Evolutionary conservation across 192 early-diverging fungal species (phyloP), one percentile per base, ranked within the genome.

Genomic region (Umbelopsis isabellina): DNA sequence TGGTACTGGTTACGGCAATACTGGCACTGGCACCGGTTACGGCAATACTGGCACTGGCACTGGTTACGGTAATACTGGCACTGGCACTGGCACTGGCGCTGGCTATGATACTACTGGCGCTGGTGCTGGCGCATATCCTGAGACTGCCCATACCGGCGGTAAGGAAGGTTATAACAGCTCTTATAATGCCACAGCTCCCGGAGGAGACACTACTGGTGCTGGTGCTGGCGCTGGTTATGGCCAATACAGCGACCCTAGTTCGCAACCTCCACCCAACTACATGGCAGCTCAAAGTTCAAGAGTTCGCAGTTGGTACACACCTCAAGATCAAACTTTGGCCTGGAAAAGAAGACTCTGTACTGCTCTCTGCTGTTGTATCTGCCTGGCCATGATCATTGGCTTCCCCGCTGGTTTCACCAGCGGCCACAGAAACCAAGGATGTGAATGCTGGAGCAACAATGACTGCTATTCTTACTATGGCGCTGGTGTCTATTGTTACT

Each of bases 361-460:
- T 15, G 55, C 55, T 0, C 30, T 61, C 11, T 61, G 55, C 55
- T 61, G 55, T 16, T 61, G 55, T 35, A 33, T 61, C 16, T 61
- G 55, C 27, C 30, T 61, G 0, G 55, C 27, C 18, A 16, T 61
- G 21, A 61, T 61, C 27, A 61, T 61, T 61, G 55, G 55, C 5
- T 12, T 61, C 8, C 55, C 55, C 4, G 55, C 55, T 35, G 55
- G 55, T 18, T 61, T 61, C 30, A 61, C 55, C 3, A 61, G 30
- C 11, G 55, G 55, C 18, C 55, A 61, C 15, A 35, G 3, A 15
- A 61, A 61, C 30, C 23, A 16, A 16, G 55, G 55, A 27, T 61
- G 55, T 16, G 27, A 61, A 61, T 61, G 55, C 55, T 61, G 55
- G 55, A 61, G 16, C 30, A 61, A 61, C 16, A 61, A 61, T 61